These are phyloP conservation scores for Nasturtium officinale DNA, from an alignment of 345 rosid species.

Conservation along the genomic window DNA sequence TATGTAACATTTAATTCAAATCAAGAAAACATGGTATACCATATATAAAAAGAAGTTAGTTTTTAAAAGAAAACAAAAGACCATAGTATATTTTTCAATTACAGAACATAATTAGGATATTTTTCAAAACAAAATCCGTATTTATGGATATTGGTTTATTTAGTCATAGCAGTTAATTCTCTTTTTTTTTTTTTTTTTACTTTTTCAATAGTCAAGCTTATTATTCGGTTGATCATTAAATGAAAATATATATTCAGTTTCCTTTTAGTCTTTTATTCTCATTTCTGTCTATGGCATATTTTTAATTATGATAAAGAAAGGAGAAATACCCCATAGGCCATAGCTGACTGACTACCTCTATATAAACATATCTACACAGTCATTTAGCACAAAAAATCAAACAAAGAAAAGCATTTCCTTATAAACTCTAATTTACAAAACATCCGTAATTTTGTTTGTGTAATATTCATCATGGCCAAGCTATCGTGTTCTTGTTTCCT, in stretches of 20 bases:
- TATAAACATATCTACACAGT: background rate
- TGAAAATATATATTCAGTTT: too few species aligned
- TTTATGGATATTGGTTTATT: background rate
- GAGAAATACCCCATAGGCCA: too few species aligned
- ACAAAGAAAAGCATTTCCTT: background rate
- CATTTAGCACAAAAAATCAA: background rate
- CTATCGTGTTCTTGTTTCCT: slow-evolving; percentile 6
- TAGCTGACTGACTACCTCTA: background rate
- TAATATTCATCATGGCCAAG: slow-evolving; percentile 26
- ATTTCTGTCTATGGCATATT: background rate
- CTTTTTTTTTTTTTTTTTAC: too few species aligned
- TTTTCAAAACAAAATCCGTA: too few species aligned
- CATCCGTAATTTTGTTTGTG: background rate
- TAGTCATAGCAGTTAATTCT: background rate
- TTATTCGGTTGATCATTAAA: background rate
- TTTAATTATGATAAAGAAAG: too few species aligned
- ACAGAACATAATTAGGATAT: too few species aligned
- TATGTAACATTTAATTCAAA: too few species aligned
- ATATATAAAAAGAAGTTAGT: too few species aligned
- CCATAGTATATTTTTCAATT: too few species aligned
- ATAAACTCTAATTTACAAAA: background rate
- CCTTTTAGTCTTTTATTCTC: background rate
- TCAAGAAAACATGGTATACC: too few species aligned
- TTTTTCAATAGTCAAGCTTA: background rate
- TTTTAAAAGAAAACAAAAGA: too few species aligned